Base-by-base conservation (phyloP, 2,329 filamentous ascomycete genomes). In the Alternaria panax region DNA sequence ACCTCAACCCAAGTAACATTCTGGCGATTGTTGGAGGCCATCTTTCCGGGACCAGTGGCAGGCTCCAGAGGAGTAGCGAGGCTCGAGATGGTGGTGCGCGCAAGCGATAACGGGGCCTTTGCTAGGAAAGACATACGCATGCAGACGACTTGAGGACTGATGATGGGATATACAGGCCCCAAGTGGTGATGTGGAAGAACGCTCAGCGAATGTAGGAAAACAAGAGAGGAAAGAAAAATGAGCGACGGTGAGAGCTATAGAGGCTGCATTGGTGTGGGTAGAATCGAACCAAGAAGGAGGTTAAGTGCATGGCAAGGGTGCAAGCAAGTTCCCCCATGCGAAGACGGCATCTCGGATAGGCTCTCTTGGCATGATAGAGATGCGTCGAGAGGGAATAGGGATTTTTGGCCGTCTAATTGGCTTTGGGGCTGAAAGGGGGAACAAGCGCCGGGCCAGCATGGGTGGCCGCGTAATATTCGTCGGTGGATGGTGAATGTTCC, bases 1-100 rank as follows among this genome's bases (percentile, higher is more conserved):
- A 79, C 78, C 70, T 80, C 78, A 7, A 80, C 70, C 78, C 78
- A 80, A 51, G 76, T 79, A 47, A 80, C 76, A 56, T 79, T 80
- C 48, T 75, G 70, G 38, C 71, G 69, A 42, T 61, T 77, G 54
- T 73, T 73, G 40, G 66, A 66, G 12, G 65, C 64, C 72, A 74
- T 75, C 28, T 56, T 69, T 47, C 51, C 56, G 30, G 64, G 34
- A 42, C 50, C 50, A 48, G 62, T 30, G 11, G 51, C 65, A 47
- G 57, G 38, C 45, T 62, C 59, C 36, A 64, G 57, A 36, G 51
- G 53, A 50, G 60, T 53, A 20, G 60, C 54, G 51, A 68, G 54
- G 48, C 62, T 62, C 28, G 65, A 63, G 51, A 67, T 65, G 42
- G 66, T 68, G 64, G 69, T 67, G 65, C 68, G 69, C 43, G 72